Percentiles rank a stretch among this genome's conserved stretches.
These are phyloP conservation scores for Erodium moschatum DNA, from an alignment of 441 rosid genomes.

Conservation along the genomic window DNA sequence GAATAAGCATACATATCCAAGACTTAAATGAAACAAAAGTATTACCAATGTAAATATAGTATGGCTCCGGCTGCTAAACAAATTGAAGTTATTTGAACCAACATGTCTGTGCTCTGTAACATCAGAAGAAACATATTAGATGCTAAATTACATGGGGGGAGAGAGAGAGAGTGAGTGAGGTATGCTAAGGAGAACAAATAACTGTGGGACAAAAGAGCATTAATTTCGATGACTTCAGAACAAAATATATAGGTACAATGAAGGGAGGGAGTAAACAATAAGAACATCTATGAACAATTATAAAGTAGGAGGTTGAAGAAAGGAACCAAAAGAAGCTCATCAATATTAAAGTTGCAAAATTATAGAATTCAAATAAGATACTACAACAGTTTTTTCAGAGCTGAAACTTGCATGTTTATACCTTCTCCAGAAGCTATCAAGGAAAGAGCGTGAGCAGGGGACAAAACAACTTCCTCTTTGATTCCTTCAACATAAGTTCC, in stretches of 20 bases:
- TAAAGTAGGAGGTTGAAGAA: not conserved
- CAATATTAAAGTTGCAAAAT: not conserved
- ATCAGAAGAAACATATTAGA: conserved; percentile 7
- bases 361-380: not conserved
- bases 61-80: conserved; percentile 96
- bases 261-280: not conserved
- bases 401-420: conserved; percentile 19
- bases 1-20: not conserved
- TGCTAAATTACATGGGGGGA: not conserved
- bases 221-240: conserved; percentile 1
- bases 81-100: conserved; percentile 96
- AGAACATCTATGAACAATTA: not conserved
- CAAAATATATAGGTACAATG: not conserved
- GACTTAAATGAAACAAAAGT: not conserved
- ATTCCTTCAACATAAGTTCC: conserved; percentile 98
- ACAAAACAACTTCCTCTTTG: conserved; percentile 96
- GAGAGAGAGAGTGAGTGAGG: not conserved
- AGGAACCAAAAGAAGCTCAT: not conserved
- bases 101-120: conserved; percentile 94
- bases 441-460: conserved; percentile 97
- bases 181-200: not conserved
- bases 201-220: conserved; percentile 7
- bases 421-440: conserved; percentile 99
- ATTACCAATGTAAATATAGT: conserved; percentile 89
- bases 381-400: not conserved